These are phyloP conservation scores for Apiospora phragmitis DNA, from an alignment of 2,329 filamentous ascomycete genomes.

Conservation along the genomic window DNA sequence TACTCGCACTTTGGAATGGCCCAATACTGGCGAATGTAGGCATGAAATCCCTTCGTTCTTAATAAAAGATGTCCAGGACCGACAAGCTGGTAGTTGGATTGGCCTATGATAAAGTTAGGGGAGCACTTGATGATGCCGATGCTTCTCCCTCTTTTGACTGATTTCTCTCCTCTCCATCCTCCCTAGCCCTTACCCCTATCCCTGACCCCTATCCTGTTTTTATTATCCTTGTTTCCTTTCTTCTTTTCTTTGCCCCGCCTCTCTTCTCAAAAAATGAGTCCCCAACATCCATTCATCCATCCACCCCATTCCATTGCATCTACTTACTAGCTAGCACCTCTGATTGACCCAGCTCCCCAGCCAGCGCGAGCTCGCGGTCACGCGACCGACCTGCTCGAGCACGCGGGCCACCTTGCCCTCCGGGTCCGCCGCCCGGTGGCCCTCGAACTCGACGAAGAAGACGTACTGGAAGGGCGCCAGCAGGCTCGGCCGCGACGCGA, in stretches of 20 bases:
- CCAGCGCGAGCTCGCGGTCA: constrained; percentile 67
- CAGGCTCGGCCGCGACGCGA: constrained; percentile 82
- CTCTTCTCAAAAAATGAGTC: not conserved
- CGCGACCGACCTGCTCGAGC: constrained; percentile 55
- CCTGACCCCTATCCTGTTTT: no score
- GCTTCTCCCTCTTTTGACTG: not conserved
- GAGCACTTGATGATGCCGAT: no score
- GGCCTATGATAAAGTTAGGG: not conserved
- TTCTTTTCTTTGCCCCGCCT: not conserved
- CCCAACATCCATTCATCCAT: not conserved
- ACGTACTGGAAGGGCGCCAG: constrained; percentile 82
- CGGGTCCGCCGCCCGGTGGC: constrained; percentile 53
- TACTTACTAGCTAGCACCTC: not conserved
- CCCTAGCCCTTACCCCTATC: not conserved
- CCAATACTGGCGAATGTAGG: not conserved
- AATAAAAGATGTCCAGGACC: no score
- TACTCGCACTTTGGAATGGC: not conserved
- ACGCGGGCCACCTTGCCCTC: constrained; percentile 60
- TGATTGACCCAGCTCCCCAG: constrained; percentile 64
- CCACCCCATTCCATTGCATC: not conserved
- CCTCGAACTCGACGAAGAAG: constrained; percentile 90
- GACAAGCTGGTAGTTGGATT: not conserved
- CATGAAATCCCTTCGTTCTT: not conserved
- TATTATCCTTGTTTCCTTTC: not conserved
- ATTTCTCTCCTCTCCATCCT: not conserved